phyloP scores from a whole-genome alignment of 768 basidiomycete species.

The Lactarius deliciosus region DNA sequence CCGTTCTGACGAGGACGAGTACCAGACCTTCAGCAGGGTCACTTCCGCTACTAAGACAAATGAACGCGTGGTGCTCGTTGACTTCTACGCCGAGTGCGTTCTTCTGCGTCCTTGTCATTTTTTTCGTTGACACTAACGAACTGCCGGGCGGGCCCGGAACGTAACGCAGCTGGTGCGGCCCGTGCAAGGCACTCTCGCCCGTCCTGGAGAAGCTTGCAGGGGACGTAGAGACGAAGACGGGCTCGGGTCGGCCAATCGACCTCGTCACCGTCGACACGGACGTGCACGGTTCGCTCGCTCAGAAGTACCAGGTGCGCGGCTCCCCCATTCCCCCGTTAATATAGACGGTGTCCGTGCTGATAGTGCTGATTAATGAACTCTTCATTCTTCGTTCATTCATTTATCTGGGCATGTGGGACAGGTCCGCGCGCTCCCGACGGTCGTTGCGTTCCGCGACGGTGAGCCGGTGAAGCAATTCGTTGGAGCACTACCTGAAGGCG shows the following conservation, averaged over 20 bases:
- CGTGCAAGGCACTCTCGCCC: slow-evolving; percentile 73
- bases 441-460: slow-evolving; percentile 73
- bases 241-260: slow-evolving; percentile 59
- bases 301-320: slow-evolving; percentile 47
- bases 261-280: slow-evolving; percentile 72
- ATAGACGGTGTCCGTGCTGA: neutral
- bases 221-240: slow-evolving; percentile 45
- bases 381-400: neutral
- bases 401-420: slow-evolving; percentile 33
- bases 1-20: slow-evolving; percentile 1
- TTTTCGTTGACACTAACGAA: no score
- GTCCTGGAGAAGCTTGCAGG: slow-evolving; percentile 59
- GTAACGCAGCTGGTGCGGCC: slow-evolving; percentile 67
- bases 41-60: slow-evolving; percentile 37
- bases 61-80: slow-evolving; percentile 63
- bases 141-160: no score
- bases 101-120: neutral
- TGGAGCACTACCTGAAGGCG: slow-evolving; percentile 39
- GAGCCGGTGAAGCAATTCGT: slow-evolving; percentile 58
- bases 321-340: slow-evolving; percentile 1
- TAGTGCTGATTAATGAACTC: neutral
- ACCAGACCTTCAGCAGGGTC: slow-evolving; percentile 40
- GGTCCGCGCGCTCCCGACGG: slow-evolving; percentile 78
- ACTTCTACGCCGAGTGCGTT: slow-evolving; percentile 77
- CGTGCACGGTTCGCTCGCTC: slow-evolving; percentile 50